Base-by-base conservation (phyloP, 805 yeast species). In the Clavispora asparagi region DNA sequence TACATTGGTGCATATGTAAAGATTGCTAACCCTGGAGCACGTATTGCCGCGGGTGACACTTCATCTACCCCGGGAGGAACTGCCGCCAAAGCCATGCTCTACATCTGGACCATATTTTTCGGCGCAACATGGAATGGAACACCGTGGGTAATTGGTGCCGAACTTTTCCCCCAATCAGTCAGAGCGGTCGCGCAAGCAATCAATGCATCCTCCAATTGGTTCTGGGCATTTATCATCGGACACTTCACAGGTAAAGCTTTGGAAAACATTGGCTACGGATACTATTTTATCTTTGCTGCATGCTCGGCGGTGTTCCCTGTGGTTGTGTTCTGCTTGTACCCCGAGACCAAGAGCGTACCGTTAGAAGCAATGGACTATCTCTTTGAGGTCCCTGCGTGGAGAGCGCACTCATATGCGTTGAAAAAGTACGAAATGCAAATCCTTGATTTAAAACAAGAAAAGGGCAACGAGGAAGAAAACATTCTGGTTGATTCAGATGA, bases 171-270 rank as follows among this genome's bases (percentile, higher is more conserved):
- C n/a, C 68, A 69, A 38, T 65, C 70, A 19, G 65, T 73, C 37
- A 58, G 79, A 52, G 68, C 70, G 11, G 67, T 68, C 6, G 70
- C 73, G 13, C 73, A 68, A 50, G 68, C 74, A 23, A 59, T 74
- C 44, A 73, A 72, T 48, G 73, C 78, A 0, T 63, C 75, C 7
- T 64, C 74, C 26, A 71, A 73, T 44, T 74, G 80, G 80, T 68
- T 73, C 53, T 73, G 78, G 71, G 76, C 75, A 7, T 76, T 76
- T 52, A 67, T 76, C 46, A 68, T 74, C 62, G 77, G 76, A 6
- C 64, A 76, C 49, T 70, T 68, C 51, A 69, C 77, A 10, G 70
- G 73, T 26, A 61, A 74, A 49, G 76, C 76, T 63, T 65, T 75
- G 41, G 60, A 61, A 28, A 58, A 61, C 29, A 73, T 75, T 61